Evolutionary conservation across 2,329 filamentous ascomycete genomes (phyloP).

Genomic region (Trichothecium roseum): DNA sequence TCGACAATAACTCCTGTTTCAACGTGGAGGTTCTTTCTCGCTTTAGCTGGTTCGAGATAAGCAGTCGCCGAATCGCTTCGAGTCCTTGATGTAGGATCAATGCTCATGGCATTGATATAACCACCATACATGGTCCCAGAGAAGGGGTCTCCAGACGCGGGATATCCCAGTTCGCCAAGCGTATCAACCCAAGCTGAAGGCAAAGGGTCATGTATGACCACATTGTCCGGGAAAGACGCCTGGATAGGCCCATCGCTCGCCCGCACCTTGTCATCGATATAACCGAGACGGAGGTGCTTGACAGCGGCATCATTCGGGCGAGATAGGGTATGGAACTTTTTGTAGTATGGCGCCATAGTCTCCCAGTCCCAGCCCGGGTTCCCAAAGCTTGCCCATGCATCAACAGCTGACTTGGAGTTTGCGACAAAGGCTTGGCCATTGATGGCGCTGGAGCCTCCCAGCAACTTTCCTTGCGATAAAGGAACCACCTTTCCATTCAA

Average conservation of each 20-base stretch:
- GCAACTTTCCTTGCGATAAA: slow-evolving; percentile 9
- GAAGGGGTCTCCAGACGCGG: slow-evolving; percentile 21
- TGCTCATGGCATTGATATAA: slow-evolving; percentile 19
- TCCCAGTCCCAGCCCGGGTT: slow-evolving; percentile 19
- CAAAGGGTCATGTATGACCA: no score
- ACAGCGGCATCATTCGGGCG: slow-evolving; percentile 14
- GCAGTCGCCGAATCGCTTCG: slow-evolving; percentile 21
- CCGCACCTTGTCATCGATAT: slow-evolving; percentile 18
- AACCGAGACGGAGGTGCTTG: slow-evolving; percentile 11
- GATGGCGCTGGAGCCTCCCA: slow-evolving; percentile 17
- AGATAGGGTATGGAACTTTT: slow-evolving; percentile 21
- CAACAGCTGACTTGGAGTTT: slow-evolving; percentile 9
- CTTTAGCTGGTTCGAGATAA: slow-evolving; percentile 18
- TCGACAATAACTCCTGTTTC: slow-evolving; percentile 20
- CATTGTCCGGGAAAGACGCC: slow-evolving; percentile 21
- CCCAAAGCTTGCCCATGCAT: slow-evolving; percentile 11
- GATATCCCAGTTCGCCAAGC: slow-evolving; percentile 21
- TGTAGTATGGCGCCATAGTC: slow-evolving; percentile 18
- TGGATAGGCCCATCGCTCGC: slow-evolving; percentile 24
- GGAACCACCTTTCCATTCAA: no score
- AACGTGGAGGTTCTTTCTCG: slow-evolving; percentile 21
- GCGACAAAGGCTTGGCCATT: slow-evolving; percentile 15
- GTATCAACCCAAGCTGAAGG: slow-evolving; percentile 23
- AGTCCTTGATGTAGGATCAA: slow-evolving; percentile 18
- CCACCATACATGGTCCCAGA: slow-evolving; percentile 18